Conservation (phyloP, 306 rosid species). For the Luffa aegyptiaca region DNA sequence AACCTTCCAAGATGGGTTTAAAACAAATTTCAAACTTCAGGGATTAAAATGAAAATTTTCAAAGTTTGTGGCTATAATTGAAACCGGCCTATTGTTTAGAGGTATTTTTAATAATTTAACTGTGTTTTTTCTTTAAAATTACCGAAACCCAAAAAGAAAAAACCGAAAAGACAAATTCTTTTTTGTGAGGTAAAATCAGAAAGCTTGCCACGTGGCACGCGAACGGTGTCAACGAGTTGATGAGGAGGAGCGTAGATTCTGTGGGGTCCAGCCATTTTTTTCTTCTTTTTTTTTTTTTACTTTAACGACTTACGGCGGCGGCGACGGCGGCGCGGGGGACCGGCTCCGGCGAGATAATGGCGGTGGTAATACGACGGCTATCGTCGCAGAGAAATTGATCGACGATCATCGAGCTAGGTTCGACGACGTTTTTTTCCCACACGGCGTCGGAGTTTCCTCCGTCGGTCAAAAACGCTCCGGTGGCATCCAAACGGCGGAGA, state of each 20-base stretch:
- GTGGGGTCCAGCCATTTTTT: not conserved
- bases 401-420: conserved; percentile 7
- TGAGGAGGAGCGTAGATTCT: conserved; percentile 1
- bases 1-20: no score
- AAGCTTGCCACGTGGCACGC: conserved; percentile 1
- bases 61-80: no score
- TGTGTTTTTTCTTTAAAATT: not conserved
- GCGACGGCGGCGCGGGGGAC: not conserved
- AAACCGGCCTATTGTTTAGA: no score
- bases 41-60: no score
- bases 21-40: no score
- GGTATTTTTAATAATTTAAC: no score
- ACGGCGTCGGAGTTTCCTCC: not conserved
- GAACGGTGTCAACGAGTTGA: not conserved
- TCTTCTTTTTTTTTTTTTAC: not conserved
- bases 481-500: not conserved
- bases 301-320: not conserved
- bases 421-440: not conserved
- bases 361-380: not conserved
- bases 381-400: not conserved
- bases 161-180: not conserved
- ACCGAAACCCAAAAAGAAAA: not conserved
- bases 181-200: not conserved
- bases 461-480: not conserved
- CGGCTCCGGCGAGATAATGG: not conserved